Evolutionary conservation across 106 monocot genomes (phyloP), one percentile per base, ranked within the genome.

Genomic region (Vanilla planifolia): DNA sequence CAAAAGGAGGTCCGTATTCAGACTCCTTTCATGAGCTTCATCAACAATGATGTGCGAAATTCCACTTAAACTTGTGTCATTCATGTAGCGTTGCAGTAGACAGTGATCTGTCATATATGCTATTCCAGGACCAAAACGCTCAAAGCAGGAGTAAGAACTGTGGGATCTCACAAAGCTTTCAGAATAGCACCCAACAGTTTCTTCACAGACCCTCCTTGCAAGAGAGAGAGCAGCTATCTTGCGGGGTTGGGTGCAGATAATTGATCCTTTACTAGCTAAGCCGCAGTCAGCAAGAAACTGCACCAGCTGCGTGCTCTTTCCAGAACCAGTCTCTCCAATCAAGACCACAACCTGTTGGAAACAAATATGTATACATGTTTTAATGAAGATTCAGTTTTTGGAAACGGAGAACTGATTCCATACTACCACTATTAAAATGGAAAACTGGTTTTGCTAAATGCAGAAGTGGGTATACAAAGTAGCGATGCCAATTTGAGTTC

Each of bases 1-100:
- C 39, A 89, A 43, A 25, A 95, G 45, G 2, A 89, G 77, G 55
- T 95, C 89, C 25, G 94, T 89, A 68, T 76, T 89, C 73, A 95
- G 69, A 76, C 82, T 98, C 69, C 98, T 84, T 65, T 98, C 98
- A 88, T 98, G 98, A 45, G 88, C 98, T 77, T 98, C 98, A 73
- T 98, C 98, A 19, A 98, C 62, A 65, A 98, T 69, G 42, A 98
- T 68, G 70, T 52, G 81, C 44, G 91, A 92, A 59, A 91, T 75
- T 20, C 79, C 81, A 59, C 30, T 23, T 25, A 98, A 75, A 26
- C 55, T 71, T 29, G 32, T 64, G 51, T 82, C 52, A 28, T 73
- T 75, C 85, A 98, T 85, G 58, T 73, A 82, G 62, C 88, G 73
- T 45, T 88, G 92, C 64, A 98, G 63, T 56, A 98, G 77, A 63